Conservation (phyloP, 1,284 basidiomycete genomes). For the Cutaneotrichosporon sp. region DNA sequence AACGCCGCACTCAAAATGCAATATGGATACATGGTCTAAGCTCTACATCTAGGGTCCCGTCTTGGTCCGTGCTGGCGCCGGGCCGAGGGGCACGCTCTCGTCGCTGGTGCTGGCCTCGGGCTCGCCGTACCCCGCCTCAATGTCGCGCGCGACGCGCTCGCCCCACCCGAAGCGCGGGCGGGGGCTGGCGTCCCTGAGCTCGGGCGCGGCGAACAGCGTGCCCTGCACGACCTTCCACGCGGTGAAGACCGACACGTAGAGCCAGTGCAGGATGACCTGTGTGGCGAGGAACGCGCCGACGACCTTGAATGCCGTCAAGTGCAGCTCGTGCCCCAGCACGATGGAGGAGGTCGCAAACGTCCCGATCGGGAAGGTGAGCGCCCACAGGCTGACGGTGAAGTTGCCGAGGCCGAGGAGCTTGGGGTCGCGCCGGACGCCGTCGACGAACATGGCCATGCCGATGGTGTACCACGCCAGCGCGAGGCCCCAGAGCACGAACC, state of each 20-base stretch:
- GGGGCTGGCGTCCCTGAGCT: slow-evolving; percentile 51
- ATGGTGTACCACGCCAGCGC: slow-evolving; percentile 55
- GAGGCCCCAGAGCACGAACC: slow-evolving; percentile 56
- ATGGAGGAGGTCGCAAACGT: slow-evolving; percentile 68
- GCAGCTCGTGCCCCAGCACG: slow-evolving; percentile 59
- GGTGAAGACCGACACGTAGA: slow-evolving; percentile 58
- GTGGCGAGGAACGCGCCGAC: slow-evolving; percentile 62
- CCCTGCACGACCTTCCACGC: slow-evolving; percentile 53
- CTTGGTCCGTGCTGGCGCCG: too few relatives aligned
- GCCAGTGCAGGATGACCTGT: slow-evolving; percentile 62
- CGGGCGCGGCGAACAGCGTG: slow-evolving; percentile 58
- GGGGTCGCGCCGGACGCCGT: slow-evolving; percentile 26
- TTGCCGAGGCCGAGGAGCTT: slow-evolving; percentile 27
- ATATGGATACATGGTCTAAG: too few relatives aligned
- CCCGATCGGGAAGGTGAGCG: slow-evolving; percentile 55
- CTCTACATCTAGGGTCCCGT: too few relatives aligned
- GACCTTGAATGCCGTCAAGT: slow-evolving; percentile 59
- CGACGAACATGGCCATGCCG: slow-evolving; percentile 42
- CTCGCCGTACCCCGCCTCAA: slow-evolving; percentile 32
- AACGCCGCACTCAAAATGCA: too few relatives aligned
- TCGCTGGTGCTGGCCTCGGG: neutral
- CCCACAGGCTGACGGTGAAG: slow-evolving; percentile 50
- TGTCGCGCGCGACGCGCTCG: slow-evolving; percentile 8
- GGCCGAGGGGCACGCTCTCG: neutral
- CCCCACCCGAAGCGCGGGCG: neutral